phyloP scores from a whole-genome alignment of 176 grass and related monocot species.

The Eleusine coracana region DNA sequence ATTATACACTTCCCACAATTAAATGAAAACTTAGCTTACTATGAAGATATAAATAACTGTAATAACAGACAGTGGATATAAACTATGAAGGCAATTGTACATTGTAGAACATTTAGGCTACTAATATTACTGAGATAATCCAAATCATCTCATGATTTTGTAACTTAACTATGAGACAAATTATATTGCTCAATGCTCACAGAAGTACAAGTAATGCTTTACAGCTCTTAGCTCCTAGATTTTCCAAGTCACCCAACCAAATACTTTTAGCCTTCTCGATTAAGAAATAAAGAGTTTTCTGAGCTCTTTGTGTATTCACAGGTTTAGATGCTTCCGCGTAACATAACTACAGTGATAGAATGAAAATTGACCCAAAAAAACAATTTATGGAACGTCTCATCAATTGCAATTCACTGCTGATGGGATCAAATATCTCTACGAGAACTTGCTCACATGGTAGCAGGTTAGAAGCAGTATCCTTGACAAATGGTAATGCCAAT shows the following conservation, averaged over 20 bases:
- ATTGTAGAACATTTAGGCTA: background rate
- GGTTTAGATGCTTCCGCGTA: background rate
- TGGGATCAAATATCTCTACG: constrained; percentile 9
- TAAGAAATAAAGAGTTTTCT: constrained; percentile 17
- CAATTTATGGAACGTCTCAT: constrained; percentile 4
- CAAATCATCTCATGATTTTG: background rate
- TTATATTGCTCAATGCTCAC: background rate
- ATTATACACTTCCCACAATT: background rate
- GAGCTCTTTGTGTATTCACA: background rate
- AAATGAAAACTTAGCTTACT: background rate
- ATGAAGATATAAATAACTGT: background rate
- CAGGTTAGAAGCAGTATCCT: background rate
- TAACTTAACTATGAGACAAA: background rate
- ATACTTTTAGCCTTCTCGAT: background rate
- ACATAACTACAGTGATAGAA: background rate
- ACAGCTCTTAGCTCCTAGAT: constrained; percentile 2
- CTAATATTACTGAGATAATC: background rate
- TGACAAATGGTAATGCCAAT: background rate
- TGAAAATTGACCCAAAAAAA: background rate
- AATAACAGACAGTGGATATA: background rate
- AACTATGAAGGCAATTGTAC: background rate
- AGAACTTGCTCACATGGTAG: background rate
- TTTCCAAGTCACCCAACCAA: background rate
- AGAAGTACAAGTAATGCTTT: constrained; percentile 8
- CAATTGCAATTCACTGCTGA: background rate